Evolutionary conservation across 331 rosid species (phyloP), one percentile per base, ranked within the genome.

Genomic region (Rosa hybrid): DNA sequence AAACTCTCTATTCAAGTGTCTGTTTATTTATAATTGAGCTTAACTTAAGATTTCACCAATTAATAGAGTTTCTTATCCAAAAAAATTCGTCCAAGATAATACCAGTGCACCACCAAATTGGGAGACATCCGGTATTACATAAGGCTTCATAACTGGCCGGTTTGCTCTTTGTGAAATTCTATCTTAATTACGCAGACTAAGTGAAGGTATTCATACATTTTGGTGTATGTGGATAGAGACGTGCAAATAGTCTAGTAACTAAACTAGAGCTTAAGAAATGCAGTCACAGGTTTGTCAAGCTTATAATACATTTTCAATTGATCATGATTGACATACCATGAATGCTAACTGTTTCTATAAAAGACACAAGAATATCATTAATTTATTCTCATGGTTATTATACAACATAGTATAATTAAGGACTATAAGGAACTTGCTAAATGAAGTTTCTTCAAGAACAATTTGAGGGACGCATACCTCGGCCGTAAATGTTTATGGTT

Each of bases 401-500:
- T 16, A 68, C 65, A 59, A 10, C 13, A 1, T 12, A n/a, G 53
- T 30, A 30, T 64, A 5, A 17, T 4, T 7, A 12, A 7, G 8
- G 21, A 34, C 76, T 45, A 44, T 54, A 20, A 4, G 12, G 27
- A 75, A 23, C 14, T 39, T 21, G 39, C 69, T 46, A 17, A 23
- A 38, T 44, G 20, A 46, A 27, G 14, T 18, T 7, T 23, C 1
- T 23, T 8, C 45, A 23, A 21, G 4, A 75, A 14, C 46, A 16
- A 42, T 42, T 45, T 0, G 18, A 18, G 54, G 3, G 42, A 25
- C 12, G 53, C 84, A 69, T 92, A 94, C 98, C 81, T 39, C 90
- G 97, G 7, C 97, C 94, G 10, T 75, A 82, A 77, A 59, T 44
- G 77, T 77, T 77, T 2, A 92, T 48, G 34, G 97, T 86, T 80